Evolutionary conservation across 2,329 filamentous ascomycete species (phyloP), one percentile per base, ranked within the genome.

Genomic region (Thelonectria rubi): DNA sequence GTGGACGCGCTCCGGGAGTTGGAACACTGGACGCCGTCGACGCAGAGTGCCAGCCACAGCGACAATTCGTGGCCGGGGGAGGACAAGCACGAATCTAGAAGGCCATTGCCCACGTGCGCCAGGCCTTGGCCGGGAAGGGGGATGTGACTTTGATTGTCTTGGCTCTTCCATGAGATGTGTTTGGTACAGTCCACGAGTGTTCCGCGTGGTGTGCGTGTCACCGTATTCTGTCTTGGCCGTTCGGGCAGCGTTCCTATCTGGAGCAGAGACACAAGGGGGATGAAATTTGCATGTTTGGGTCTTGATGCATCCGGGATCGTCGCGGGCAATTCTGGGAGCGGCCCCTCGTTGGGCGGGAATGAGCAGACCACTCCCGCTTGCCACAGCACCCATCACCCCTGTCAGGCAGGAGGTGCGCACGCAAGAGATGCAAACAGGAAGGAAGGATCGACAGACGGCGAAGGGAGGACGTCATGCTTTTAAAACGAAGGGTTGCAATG

Each of bases 61-160:
- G 15, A 51, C 15, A 24, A n/a, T 47, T 56, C 26, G 21, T 47
- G 34, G 45, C 34, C 52, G 63, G 42, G 63, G 42, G n/a, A 18
- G 20, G 3, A 45, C 8, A 45, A 21, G 42, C 53, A 49, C 52
- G 54, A 20, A 50, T 53, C 53, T 39, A 57, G 24, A 58, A 50
- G 17, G 34, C 40, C 21, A 11, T 26, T 55, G 59, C 68, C 71
- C 70, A 73, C 72, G 71, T 73, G 72, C 69, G 55, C 62, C 52
- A 65, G 67, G 58, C 48, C 65, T 56, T 66, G 58, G 52, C 60
- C 34, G 53, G 24, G 39, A 42, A 37, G 54, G 55, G 45, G 42
- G 40, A 17, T 42, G 39, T 42, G 39, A 34, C 32, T 24, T 24
- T 5, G 37, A 39, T 39, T 12, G 26, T 37, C n/a, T 26, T 46